A percentile compares a stretch with the other conserved stretches of the same genome.
These are phyloP conservation scores for Cladosporium phlei DNA, from an alignment of 2,329 filamentous ascomycete species.

Conservation along the genomic window DNA sequence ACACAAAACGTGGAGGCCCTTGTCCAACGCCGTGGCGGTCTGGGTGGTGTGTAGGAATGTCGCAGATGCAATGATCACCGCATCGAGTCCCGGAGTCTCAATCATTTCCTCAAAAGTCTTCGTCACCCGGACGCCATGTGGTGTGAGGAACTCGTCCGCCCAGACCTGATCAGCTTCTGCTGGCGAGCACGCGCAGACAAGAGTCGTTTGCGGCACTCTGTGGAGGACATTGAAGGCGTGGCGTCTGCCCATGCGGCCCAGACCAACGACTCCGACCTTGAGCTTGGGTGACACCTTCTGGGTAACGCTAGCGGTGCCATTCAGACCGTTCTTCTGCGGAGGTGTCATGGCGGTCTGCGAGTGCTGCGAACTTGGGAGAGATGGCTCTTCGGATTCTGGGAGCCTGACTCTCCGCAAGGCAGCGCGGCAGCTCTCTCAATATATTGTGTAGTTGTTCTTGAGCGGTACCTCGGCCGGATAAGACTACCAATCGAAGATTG, in stretches of 20 bases:
- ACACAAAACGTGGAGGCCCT: not conserved
- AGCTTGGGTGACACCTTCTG: no score
- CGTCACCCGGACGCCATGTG: not conserved
- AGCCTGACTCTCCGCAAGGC: no score
- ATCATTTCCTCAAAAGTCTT: not conserved
- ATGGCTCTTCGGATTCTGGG: no score
- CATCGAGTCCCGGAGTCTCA: not conserved
- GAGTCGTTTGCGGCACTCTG: conserved; percentile 35
- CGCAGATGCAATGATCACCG: not conserved
- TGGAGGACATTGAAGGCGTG: conserved; percentile 48
- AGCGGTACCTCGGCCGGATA: no score
- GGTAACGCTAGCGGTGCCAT: no score
- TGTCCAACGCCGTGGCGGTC: not conserved
- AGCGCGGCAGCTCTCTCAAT: no score
- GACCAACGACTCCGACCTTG: conserved; percentile 45
- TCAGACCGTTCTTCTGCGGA: no score
- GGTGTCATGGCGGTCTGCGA: no score
- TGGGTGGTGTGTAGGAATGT: not conserved
- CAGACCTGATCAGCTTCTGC: not conserved
- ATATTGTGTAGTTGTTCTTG: no score
- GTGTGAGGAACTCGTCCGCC: not conserved
- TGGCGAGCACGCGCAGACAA: not conserved
- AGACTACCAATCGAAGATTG: no score
- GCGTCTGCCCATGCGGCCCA: conserved; percentile 52
- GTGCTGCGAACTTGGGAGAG: no score